phyloP scores from a whole-genome alignment of 1,139 yeast genomes.

The Protomyces macrosporus region DNA sequence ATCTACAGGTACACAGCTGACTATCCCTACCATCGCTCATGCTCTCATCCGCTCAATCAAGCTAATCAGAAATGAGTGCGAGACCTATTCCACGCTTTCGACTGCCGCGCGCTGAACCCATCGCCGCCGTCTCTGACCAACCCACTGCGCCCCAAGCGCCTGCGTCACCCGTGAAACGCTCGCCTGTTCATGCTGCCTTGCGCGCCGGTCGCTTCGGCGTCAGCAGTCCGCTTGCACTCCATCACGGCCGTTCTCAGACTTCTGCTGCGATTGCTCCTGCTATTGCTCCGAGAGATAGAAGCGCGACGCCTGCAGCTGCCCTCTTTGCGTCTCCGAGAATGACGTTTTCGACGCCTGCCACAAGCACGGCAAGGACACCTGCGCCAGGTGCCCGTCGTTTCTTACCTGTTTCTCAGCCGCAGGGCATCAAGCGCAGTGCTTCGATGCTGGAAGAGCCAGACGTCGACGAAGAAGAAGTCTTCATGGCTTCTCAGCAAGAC shows the following conservation, averaged over 20 bases:
- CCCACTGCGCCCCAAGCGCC: too few relatives aligned
- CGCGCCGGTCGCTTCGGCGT: background rate
- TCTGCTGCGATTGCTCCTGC: too few relatives aligned
- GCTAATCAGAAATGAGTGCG: too few relatives aligned
- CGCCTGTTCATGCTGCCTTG: background rate
- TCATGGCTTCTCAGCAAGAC: background rate
- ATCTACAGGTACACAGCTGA: too few relatives aligned
- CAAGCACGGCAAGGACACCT: background rate
- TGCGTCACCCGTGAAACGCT: background rate
- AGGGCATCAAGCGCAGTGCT: background rate
- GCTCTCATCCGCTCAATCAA: too few relatives aligned
- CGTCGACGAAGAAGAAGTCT: background rate
- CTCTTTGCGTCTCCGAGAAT: too few relatives aligned
- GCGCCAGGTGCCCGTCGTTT: background rate
- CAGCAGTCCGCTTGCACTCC: background rate
- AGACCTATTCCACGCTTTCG: too few relatives aligned
- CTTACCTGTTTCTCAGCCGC: background rate
- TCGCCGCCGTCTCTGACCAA: too few relatives aligned
- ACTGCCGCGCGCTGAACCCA: too few relatives aligned
- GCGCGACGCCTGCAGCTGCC: too few relatives aligned
- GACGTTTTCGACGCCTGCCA: background rate
- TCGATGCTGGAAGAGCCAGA: background rate
- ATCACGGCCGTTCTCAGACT: background rate
- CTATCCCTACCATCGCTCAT: too few relatives aligned
- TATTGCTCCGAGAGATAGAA: too few relatives aligned